These are phyloP conservation scores for Papiliotrema fonsecae DNA, from an alignment of 1,284 basidiomycete species.

Conservation along the genomic window DNA sequence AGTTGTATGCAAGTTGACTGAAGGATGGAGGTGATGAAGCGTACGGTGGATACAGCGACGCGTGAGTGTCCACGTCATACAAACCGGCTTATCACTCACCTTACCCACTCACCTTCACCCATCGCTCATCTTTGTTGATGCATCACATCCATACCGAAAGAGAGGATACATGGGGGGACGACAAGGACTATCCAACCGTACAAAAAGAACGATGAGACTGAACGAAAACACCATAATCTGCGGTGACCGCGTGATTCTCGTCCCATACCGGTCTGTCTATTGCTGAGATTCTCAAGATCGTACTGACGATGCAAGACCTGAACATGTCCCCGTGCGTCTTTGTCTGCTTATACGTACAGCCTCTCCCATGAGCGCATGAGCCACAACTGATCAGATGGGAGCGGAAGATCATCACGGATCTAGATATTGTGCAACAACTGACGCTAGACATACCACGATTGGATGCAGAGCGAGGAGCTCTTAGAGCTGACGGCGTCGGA, in stretches of 20 bases:
- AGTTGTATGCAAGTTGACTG: too few relatives aligned
- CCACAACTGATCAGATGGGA: background rate
- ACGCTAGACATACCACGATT: slow-evolving; percentile 75
- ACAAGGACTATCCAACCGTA: too few relatives aligned
- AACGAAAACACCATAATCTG: slow-evolving; percentile 63
- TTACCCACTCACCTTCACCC: too few relatives aligned
- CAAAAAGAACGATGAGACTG: slow-evolving; percentile 59
- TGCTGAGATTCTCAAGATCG: slow-evolving; percentile 3
- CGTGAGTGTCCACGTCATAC: too few relatives aligned
- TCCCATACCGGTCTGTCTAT: slow-evolving; percentile 62
- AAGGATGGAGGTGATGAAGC: too few relatives aligned
- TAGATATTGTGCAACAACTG: background rate
- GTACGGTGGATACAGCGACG: too few relatives aligned
- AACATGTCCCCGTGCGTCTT: slow-evolving; percentile 56
- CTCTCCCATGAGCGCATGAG: background rate
- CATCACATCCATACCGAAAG: background rate
- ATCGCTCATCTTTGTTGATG: too few relatives aligned
- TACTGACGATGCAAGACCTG: slow-evolving; percentile 40
- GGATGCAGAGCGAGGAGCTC: slow-evolving; percentile 79
- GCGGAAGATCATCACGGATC: too few relatives aligned
- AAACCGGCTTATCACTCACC: too few relatives aligned
- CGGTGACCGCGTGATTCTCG: slow-evolving; percentile 60
- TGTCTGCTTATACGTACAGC: background rate
- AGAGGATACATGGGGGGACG: too few relatives aligned
- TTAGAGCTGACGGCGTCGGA: slow-evolving; percentile 81